Evolutionary conservation across 2,329 filamentous ascomycete species (phyloP).

Genomic region (Sclerotiophoma versabilis): DNA sequence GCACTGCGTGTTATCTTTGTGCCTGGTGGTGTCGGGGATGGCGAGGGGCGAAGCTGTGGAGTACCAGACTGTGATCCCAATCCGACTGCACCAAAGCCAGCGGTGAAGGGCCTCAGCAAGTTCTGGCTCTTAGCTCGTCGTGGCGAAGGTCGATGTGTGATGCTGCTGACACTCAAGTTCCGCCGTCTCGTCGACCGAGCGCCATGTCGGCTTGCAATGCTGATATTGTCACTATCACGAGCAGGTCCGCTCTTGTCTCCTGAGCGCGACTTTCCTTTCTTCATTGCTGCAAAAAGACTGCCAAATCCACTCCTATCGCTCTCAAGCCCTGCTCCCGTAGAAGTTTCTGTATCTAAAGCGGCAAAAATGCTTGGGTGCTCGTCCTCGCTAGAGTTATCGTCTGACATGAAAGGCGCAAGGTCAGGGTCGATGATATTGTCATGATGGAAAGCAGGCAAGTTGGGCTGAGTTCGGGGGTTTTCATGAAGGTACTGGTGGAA

Average conservation of each 20-base stretch:
- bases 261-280: conserved; percentile 74
- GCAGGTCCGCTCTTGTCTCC: conserved; percentile 77
- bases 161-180: conserved; percentile 85
- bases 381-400: conserved; percentile 89
- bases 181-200: conserved; percentile 73
- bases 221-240: conserved; percentile 69
- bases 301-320: conserved; percentile 77
- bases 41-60: conserved; percentile 34
- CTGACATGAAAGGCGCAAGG: conserved; percentile 92
- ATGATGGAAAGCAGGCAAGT: conserved; percentile 91
- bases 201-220: conserved; percentile 69
- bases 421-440: conserved; percentile 99
- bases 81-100: conserved; percentile 40
- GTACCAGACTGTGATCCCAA: conserved; percentile 28
- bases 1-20: conserved; percentile 71
- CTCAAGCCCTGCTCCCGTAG: conserved; percentile 68
- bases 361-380: conserved; percentile 87
- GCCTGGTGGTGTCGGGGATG: conserved; percentile 37
- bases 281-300: conserved; percentile 73
- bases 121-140: conserved; percentile 65
- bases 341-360: conserved; percentile 71
- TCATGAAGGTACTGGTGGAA: conserved; percentile 80
- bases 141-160: conserved; percentile 75
- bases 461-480: conserved; percentile 68
- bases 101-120: conserved; percentile 59